A percentile compares a stretch with the other conserved stretches of the same genome.
Conservation (phyloP, 164 flowering plant genomes). For the Tinospora cordifolia region DNA sequence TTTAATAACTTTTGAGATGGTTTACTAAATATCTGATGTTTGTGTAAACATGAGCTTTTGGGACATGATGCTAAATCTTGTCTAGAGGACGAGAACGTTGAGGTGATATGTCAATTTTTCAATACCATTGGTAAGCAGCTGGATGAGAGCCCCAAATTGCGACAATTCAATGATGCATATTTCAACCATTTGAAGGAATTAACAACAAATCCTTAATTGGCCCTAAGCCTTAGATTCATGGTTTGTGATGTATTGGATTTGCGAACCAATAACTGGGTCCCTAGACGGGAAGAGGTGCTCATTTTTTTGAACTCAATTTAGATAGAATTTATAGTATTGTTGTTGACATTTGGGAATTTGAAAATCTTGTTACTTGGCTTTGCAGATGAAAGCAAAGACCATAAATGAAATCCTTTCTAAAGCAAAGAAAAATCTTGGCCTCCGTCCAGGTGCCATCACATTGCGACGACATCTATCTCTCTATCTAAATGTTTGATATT, state of each 20-base stretch:
- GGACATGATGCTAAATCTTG: conserved; percentile 60
- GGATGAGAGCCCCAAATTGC: conserved; percentile 70
- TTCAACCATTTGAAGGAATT: conserved; percentile 67
- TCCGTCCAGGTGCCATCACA: conserved; percentile 82
- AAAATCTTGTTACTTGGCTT: not conserved
- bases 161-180: conserved; percentile 64
- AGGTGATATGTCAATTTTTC: conserved; percentile 93
- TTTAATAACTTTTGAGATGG: not conserved
- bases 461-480: not conserved
- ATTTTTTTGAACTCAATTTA: not conserved
- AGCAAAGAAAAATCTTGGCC: conserved; percentile 79
- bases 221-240: conserved; percentile 71
- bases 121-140: conserved; percentile 95
- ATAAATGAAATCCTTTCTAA: conserved; percentile 87
- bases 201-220: conserved; percentile 56
- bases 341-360: not conserved
- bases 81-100: conserved; percentile 95
- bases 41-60: conserved; percentile 57
- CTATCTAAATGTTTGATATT: not conserved
- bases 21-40: conserved; percentile 5
- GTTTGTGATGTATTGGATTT: conserved; percentile 74
- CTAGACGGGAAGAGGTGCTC: conserved; percentile 83
- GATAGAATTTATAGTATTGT: not conserved
- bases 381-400: conserved; percentile 88
- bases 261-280: conserved; percentile 80